Percentiles rank a stretch among this genome's conserved stretches.
Evolutionary conservation across 108 stramenopile species (phyloP).

Genomic region (Cyclotella kingstonii): DNA sequence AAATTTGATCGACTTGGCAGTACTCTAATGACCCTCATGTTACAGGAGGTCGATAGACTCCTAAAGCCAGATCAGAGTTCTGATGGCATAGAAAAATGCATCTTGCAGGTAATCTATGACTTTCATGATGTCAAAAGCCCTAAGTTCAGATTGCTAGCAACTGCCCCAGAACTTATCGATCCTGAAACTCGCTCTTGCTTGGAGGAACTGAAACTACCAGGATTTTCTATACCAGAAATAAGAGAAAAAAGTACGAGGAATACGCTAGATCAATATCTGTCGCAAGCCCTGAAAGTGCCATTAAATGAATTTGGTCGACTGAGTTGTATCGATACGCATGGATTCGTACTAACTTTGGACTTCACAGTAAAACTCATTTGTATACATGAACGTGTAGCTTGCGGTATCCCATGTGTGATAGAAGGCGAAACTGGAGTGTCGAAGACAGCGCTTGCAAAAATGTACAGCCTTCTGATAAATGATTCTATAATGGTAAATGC

Average conservation of each 20-base stretch:
- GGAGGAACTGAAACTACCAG: constrained; percentile 30
- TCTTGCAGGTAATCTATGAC: constrained; percentile 32
- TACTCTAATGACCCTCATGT: constrained; percentile 32
- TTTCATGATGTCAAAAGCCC: constrained; percentile 14
- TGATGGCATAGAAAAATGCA: constrained; percentile 12
- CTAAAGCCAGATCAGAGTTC: constrained; percentile 10
- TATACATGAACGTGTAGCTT: constrained; percentile 33
- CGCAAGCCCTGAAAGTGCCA: constrained; percentile 30
- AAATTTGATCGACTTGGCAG: constrained; percentile 17
- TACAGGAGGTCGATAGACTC: constrained; percentile 19
- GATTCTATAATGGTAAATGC: constrained; percentile 10
- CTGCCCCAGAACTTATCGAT: constrained; percentile 20
- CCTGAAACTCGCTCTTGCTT: too few species aligned
- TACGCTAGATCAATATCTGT: constrained; percentile 27
- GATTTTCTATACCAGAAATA: constrained; percentile 18
- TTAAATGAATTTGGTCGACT: constrained; percentile 5
- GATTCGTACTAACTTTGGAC: constrained; percentile 26
- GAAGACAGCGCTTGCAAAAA: constrained; percentile 33
- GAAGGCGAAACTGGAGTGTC: constrained; percentile 40
- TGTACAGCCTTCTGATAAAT: constrained; percentile 38
- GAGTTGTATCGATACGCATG: constrained; percentile 20
- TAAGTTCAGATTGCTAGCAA: constrained; percentile 24
- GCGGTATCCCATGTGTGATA: constrained; percentile 29
- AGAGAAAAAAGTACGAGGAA: constrained; percentile 19
- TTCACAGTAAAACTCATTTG: constrained; percentile 23